Percentiles rank a stretch among this genome's conserved stretches.
Conservation (phyloP, 345 rosid species). For the Orychophragmus violaceus region DNA sequence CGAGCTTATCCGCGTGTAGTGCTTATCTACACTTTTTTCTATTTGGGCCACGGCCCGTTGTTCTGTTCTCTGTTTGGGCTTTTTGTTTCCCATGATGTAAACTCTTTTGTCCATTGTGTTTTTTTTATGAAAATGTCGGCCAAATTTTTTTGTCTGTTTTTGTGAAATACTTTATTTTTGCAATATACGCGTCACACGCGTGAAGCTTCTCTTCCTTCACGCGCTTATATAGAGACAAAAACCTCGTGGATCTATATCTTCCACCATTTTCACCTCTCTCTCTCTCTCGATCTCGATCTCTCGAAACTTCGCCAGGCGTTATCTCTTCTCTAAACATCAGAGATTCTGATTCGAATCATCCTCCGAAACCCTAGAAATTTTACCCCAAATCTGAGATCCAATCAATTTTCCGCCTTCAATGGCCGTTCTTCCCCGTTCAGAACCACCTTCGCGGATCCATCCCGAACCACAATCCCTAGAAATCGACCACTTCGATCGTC, state of each 20-base stretch:
- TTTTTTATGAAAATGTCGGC: no score
- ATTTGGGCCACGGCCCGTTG: no score
- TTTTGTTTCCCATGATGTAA: no score
- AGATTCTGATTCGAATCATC: constrained; percentile 26
- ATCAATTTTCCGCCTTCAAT: no score
- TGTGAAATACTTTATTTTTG: no score
- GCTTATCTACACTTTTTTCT: no score
- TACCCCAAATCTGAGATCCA: neutral
- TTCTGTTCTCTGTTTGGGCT: no score
- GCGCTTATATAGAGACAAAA: constrained; percentile 19
- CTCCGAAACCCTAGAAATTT: constrained; percentile 14
- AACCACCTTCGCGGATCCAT: constrained; percentile 50
- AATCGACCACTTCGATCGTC: constrained; percentile 81
- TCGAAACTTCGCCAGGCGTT: constrained; percentile 13
- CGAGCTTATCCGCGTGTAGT: no score
- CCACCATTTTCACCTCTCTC: neutral
- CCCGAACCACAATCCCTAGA: constrained; percentile 35
- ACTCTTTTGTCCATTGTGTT: no score
- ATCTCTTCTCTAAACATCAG: constrained; percentile 2
- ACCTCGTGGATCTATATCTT: constrained; percentile 22
- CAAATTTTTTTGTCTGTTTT: no score
- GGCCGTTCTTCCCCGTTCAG: constrained; percentile 34
- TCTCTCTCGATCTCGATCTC: no score
- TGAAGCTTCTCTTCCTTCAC: neutral
- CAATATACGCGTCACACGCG: constrained; percentile 21